phyloP scores from a whole-genome alignment of 352 stramenopile genomes.

The Phytophthora meadii region DNA sequence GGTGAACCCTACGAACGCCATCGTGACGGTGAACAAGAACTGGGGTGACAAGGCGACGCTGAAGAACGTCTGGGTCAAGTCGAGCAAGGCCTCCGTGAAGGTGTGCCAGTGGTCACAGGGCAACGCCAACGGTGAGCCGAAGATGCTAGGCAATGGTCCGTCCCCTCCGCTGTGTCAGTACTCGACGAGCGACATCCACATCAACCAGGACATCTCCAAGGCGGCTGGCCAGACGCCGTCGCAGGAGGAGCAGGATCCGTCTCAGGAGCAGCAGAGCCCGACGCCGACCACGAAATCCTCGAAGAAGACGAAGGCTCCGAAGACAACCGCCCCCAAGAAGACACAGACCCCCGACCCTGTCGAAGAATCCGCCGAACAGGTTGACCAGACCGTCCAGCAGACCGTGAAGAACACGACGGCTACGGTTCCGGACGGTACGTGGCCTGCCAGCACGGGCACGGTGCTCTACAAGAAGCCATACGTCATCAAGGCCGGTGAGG shows the following conservation, averaged over 20 bases:
- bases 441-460: background rate
- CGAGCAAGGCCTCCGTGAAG: too few relatives aligned
- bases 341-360: background rate
- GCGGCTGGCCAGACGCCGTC: constrained; percentile 1
- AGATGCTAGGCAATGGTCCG: background rate
- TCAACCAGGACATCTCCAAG: constrained; percentile 22
- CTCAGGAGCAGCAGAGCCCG: too few relatives aligned
- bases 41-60: too few relatives aligned
- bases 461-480: background rate
- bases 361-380: background rate
- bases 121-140: background rate
- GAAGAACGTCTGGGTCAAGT: too few relatives aligned
- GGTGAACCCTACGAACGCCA: background rate
- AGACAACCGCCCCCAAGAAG: constrained; percentile 5
- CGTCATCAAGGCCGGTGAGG: background rate
- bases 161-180: constrained; percentile 17
- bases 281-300: background rate
- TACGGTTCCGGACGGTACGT: background rate
- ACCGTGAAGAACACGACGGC: constrained; percentile 6
- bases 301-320: constrained; percentile 7
- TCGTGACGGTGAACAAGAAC: background rate
- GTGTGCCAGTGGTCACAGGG: background rate
- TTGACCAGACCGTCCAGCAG: too few relatives aligned
- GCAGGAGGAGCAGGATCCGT: too few relatives aligned
- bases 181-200: constrained; percentile 27